Evolutionary conservation across 1,284 basidiomycete genomes (phyloP).

Genomic region (Coriolopsis trogii): DNA sequence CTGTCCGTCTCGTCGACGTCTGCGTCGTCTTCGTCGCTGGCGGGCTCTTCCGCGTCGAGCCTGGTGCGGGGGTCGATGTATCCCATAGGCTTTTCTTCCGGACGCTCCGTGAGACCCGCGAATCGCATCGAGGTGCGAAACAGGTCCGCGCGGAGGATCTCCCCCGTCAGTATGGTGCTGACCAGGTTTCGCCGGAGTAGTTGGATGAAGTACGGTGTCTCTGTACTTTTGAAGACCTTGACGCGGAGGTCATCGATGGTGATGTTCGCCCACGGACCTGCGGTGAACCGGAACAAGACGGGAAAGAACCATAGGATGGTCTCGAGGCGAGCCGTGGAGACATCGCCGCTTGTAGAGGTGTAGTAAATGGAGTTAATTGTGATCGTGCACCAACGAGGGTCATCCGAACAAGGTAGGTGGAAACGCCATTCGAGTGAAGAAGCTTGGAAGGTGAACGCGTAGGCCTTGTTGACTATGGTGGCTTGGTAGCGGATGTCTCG

Average conservation of each 20-base stretch:
- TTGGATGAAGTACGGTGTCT: constrained; percentile 42
- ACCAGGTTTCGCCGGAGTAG: constrained; percentile 41
- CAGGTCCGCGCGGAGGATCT: constrained; percentile 42
- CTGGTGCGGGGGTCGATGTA: constrained; percentile 3
- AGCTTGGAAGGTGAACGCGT: constrained; percentile 24
- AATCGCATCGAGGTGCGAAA: constrained; percentile 39
- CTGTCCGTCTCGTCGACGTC: constrained; percentile 6
- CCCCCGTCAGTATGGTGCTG: constrained; percentile 42
- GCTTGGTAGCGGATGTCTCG: constrained; percentile 26
- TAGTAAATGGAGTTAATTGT: constrained; percentile 35
- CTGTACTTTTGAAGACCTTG: constrained; percentile 37
- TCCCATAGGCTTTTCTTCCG: constrained; percentile 6
- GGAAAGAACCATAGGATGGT: constrained; percentile 44
- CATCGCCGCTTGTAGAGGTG: constrained; percentile 35
- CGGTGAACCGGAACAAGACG: constrained; percentile 39
- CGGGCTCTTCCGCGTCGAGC: background rate
- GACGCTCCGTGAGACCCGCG: constrained; percentile 22
- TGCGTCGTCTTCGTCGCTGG: background rate
- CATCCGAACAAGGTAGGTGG: constrained; percentile 34
- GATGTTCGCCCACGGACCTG: constrained; percentile 39
- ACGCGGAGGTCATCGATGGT: constrained; percentile 41
- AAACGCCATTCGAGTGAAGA: constrained; percentile 28
- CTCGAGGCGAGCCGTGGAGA: constrained; percentile 34
- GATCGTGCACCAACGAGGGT: constrained; percentile 39
- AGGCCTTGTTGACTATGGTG: constrained; percentile 21